Conservation (phyloP, 768 basidiomycete species). For the Leccinum longicurvipes region DNA sequence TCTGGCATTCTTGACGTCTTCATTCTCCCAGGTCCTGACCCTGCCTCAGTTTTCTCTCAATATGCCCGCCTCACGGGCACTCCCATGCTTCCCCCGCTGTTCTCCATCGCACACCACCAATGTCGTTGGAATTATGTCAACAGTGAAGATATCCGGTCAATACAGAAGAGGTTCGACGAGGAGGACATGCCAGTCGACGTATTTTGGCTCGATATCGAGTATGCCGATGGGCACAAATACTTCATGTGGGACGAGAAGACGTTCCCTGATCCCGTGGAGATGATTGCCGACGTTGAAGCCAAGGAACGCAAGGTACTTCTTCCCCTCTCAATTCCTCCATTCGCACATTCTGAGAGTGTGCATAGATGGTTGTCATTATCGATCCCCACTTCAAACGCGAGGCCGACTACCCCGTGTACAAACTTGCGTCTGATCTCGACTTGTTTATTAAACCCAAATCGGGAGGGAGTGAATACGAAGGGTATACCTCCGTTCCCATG, state of each 20-base stretch:
- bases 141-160: conserved; percentile 80
- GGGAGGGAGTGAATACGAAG: conserved; percentile 85
- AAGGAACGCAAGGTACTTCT: conserved; percentile 72
- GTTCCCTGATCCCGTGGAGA: conserved; percentile 93
- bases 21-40: conserved; percentile 87
- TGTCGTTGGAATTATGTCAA: conserved; percentile 98
- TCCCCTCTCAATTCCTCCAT: background rate
- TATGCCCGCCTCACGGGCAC: conserved; percentile 85
- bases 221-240: conserved; percentile 91
- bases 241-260: conserved; percentile 93
- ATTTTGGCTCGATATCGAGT: conserved; percentile 97
- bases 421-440: conserved; percentile 76
- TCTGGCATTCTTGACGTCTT: conserved; percentile 95
- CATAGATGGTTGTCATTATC: conserved; percentile 94
- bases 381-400: conserved; percentile 94
- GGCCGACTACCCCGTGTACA: conserved; percentile 76
- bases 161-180: conserved; percentile 88
- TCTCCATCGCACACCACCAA: conserved; percentile 94
- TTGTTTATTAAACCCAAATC: conserved; percentile 80
- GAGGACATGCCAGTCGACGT: conserved; percentile 95
- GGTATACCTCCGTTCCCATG: conserved; percentile 30
- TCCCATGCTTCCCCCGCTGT: conserved; percentile 83
- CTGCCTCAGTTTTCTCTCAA: conserved; percentile 78
- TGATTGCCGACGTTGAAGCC: conserved; percentile 87
- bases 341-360: background rate